Conservation (phyloP, 1,284 basidiomycete species). For the Ganoderma lingzhi region DNA sequence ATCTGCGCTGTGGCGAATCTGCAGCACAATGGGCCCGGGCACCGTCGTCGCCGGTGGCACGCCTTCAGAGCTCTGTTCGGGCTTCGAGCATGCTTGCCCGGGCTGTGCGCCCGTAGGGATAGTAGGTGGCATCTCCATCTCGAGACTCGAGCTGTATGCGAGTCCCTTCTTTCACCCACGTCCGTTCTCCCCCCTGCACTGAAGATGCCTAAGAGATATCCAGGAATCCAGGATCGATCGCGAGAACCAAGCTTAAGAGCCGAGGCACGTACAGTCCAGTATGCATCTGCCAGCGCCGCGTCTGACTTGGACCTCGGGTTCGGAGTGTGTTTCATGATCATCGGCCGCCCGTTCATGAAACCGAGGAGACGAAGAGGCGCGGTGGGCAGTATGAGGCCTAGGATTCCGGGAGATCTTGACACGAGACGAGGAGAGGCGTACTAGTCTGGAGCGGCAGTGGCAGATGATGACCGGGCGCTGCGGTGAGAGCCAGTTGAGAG, state of each 20-base stretch:
- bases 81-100: neutral
- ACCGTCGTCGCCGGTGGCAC: neutral
- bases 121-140: neutral
- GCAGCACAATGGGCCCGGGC: neutral
- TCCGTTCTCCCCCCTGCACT: neutral
- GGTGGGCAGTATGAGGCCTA: neutral
- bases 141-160: neutral
- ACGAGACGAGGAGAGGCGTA: constrained; percentile 4
- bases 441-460: neutral
- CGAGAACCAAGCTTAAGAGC: neutral
- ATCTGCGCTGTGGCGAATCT: constrained; percentile 4
- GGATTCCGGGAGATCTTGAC: neutral
- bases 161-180: neutral
- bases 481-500: neutral
- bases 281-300: neutral
- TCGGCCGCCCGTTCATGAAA: constrained; percentile 1
- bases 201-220: neutral
- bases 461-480: neutral
- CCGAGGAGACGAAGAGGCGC: neutral
- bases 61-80: neutral
- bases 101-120: neutral
- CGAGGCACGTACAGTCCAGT: neutral
- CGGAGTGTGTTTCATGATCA: constrained; percentile 8
- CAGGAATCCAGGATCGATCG: neutral
- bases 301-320: neutral